Percentiles rank a stretch among this genome's conserved stretches.
Evolutionary conservation across 257 asterid species (phyloP).

Genomic region (Solanum etuberosum): DNA sequence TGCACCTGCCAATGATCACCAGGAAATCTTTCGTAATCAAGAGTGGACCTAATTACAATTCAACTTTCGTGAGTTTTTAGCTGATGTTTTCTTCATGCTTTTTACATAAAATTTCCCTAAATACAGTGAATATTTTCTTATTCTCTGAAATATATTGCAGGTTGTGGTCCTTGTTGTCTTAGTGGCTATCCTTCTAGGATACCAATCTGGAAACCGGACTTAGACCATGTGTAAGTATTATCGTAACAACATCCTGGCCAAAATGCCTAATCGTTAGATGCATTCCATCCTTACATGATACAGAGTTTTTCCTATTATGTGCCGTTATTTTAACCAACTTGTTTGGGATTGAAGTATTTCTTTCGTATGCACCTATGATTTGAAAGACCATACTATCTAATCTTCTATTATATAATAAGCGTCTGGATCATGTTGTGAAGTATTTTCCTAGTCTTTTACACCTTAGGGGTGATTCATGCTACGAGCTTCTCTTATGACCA

Average conservation of each 20-base stretch:
- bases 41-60: slow-evolving; percentile 39
- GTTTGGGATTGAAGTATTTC: background rate
- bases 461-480: background rate
- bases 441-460: background rate
- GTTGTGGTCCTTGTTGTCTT: slow-evolving; percentile 42
- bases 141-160: slow-evolving; percentile 30
- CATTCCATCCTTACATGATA: background rate
- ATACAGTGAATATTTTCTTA: slow-evolving; percentile 1
- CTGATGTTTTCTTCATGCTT: background rate
- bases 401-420: background rate
- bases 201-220: slow-evolving; percentile 28
- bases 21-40: slow-evolving; percentile 64
- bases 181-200: slow-evolving; percentile 45
- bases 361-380: background rate
- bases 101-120: background rate
- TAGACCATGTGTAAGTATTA: slow-evolving; percentile 33
- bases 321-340: background rate
- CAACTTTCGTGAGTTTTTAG: slow-evolving; percentile 40
- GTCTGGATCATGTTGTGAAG: background rate
- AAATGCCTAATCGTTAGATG: background rate
- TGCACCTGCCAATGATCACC: slow-evolving; percentile 3
- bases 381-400: background rate
- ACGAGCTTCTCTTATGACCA: background rate
- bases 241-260: background rate
- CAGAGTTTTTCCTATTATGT: background rate